A percentile compares a stretch with the other conserved stretches of the same genome.
Evolutionary conservation across 2,329 filamentous ascomycete species (phyloP).

Genomic region (Ceratocystis alfenasii): DNA sequence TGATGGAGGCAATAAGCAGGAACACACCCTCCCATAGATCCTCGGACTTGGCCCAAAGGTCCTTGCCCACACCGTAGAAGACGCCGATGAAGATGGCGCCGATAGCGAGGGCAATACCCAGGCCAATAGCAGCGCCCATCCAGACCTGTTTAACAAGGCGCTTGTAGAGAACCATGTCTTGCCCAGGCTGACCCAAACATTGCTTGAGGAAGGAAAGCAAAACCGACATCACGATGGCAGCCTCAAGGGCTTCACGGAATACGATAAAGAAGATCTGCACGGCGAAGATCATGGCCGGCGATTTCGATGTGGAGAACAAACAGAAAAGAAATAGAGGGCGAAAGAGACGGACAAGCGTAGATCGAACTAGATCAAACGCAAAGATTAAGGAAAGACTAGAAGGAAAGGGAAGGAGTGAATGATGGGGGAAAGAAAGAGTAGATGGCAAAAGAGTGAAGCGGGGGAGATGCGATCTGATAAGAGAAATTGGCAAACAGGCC

Average conservation of each 20-base stretch:
- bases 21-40: constrained; percentile 65
- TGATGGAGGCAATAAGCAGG: constrained; percentile 51
- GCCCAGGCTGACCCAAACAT: constrained; percentile 52
- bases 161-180: constrained; percentile 53
- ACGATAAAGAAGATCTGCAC: constrained; percentile 81
- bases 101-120: constrained; percentile 53
- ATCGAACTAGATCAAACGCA: neutral
- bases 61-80: constrained; percentile 56
- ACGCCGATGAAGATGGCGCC: constrained; percentile 58
- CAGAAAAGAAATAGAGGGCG: neutral
- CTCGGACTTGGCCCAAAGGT: constrained; percentile 51
- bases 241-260: constrained; percentile 76
- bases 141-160: constrained; percentile 58
- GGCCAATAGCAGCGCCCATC: constrained; percentile 50
- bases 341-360: neutral
- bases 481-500: neutral
- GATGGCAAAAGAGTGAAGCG: neutral
- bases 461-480: constrained; percentile 12
- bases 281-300: constrained; percentile 58
- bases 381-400: constrained; percentile 5
- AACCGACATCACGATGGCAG: constrained; percentile 76
- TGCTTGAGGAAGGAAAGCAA: constrained; percentile 76
- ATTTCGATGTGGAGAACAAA: constrained; percentile 29
- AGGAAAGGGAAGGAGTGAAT: neutral
- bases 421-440: neutral